These are phyloP conservation scores for Rhododendron ovatum DNA, from an alignment of 148 eudicot genomes.

Conservation along the genomic window DNA sequence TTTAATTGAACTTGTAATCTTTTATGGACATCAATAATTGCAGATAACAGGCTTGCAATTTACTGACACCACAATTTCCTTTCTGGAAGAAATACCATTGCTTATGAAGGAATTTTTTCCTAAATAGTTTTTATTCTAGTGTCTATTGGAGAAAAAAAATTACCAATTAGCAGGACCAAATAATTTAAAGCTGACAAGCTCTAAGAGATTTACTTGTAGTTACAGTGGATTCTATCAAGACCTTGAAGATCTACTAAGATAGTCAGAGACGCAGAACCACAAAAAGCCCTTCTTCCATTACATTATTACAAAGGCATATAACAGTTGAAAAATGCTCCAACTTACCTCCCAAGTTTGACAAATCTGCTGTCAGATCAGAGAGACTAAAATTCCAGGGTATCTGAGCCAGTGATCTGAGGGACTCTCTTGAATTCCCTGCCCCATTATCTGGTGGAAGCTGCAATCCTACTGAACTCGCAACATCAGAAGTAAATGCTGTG, in stretches of 20 bases:
- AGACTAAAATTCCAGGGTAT: conserved; percentile 98
- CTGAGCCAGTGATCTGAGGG: conserved; percentile 78
- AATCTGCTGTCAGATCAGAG: conserved; percentile 93
- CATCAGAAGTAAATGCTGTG: conserved; percentile 77
- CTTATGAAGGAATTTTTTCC: not conserved
- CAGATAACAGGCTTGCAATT: not conserved
- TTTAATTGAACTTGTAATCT: too few relatives aligned
- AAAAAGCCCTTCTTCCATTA: not conserved
- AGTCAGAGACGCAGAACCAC: not conserved
- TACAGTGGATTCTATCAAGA: not conserved
- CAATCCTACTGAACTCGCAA: conserved; percentile 78
- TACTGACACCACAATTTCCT: not conserved
- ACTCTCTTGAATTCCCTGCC: conserved; percentile 68
- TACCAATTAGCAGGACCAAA: not conserved
- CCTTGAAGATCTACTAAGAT: not conserved
- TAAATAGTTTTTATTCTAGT: not conserved
- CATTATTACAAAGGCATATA: not conserved
- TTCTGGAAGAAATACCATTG: not conserved
- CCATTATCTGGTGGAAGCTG: conserved; percentile 83
- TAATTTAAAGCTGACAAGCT: not conserved
- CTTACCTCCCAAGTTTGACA: conserved; percentile 93
- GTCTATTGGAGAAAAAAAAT: not conserved
- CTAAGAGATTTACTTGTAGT: not conserved
- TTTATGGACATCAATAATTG: not conserved
- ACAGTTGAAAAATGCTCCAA: conserved; percentile 1